Base-by-base conservation (phyloP, 2,329 filamentous ascomycete species). In the Dactylellina leptospora region DNA sequence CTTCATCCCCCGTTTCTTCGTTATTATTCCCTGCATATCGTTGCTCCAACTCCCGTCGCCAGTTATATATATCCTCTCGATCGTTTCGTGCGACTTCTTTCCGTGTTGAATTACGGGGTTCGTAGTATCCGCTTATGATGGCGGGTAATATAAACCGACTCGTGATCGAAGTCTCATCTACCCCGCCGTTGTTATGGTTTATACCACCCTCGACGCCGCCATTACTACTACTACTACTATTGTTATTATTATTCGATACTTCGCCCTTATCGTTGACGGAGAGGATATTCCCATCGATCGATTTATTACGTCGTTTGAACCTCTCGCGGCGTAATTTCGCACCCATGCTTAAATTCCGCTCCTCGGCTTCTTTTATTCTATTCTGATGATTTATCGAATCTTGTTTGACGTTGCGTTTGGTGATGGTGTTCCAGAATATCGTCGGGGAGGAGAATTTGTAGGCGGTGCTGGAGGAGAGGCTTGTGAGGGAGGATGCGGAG, bases 391-490 rank as follows among this genome's bases (percentile, higher is more conserved):
- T 30, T 13, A 40, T 40, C 36, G 36, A 11, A n/a, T 20, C 10
- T 10, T 10, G 13, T 9, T 23, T n/a, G 44, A 27, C 13, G 16
- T 23, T 20, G 5, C 44, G 61, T 9, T 28, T 11, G 10, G 50
- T 27, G 25, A 55, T 40, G 2, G n/a, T 25, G 4, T 55, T 40
- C 60, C 60, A 63, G 60, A 63, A 63, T 28, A 16, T 44, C 4
- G 50, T 25, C 10, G 60, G 47, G 13, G n/a, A 54, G 1, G 59
- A 36, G 47, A 36, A 27, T 2, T 25, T 30, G 25, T 62, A 62
- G 4, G 42, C 60, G 6, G 40, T 28, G 20, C 30, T 38, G 4
- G 28, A 50, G 6, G 47, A 61, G 2, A 45, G 28, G 28, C 36
- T 10, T 8, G 16, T 22, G 11, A 8, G 13, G 22, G 38, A 23